Evolutionary conservation across 1,139 yeast genomes (phyloP).

Genomic region (Debaryomyces robertsiae): DNA sequence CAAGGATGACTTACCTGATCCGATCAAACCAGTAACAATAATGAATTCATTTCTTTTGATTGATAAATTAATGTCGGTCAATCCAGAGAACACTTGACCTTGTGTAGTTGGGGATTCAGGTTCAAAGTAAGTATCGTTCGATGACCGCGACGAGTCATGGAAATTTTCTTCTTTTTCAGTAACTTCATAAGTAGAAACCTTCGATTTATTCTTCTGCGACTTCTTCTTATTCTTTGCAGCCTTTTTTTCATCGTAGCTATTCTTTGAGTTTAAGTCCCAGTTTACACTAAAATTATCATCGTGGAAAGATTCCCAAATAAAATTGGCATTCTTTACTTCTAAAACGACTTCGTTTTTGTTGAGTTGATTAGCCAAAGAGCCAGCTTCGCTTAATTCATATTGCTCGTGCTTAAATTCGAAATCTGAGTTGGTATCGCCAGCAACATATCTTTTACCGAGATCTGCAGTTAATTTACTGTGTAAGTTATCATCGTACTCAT

Average conservation of each 20-base stretch:
- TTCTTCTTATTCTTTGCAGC: slow-evolving; percentile 20
- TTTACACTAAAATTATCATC: slow-evolving; percentile 21
- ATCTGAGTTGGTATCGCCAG: slow-evolving; percentile 22
- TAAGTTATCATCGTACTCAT: slow-evolving; percentile 35
- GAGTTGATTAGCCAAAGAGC: slow-evolving; percentile 3
- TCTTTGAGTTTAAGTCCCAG: slow-evolving; percentile 10
- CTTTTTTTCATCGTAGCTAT: slow-evolving; percentile 16
- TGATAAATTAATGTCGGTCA: slow-evolving; percentile 31
- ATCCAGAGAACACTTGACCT: slow-evolving; percentile 29
- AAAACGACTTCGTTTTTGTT: slow-evolving; percentile 18
- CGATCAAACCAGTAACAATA: slow-evolving; percentile 44
- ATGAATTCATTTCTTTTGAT: slow-evolving; percentile 36
- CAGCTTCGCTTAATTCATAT: slow-evolving; percentile 11
- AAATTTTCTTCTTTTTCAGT: slow-evolving; percentile 13
- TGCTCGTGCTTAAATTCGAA: slow-evolving; percentile 18
- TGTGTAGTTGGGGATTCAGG: slow-evolving; percentile 12
- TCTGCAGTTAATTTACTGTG: slow-evolving; percentile 20
- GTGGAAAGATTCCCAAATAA: slow-evolving; percentile 39
- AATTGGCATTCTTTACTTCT: slow-evolving; percentile 34
- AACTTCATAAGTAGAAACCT: slow-evolving; percentile 12
- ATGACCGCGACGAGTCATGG: slow-evolving; percentile 13
- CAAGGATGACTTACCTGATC: slow-evolving; percentile 44
- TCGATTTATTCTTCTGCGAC: slow-evolving; percentile 13
- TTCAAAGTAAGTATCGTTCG: slow-evolving; percentile 19
- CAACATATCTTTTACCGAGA: slow-evolving; percentile 21